Percentiles rank a stretch among this genome's conserved stretches.
Conservation (phyloP, 148 eudicot species). For the Talinum fruticosum region DNA sequence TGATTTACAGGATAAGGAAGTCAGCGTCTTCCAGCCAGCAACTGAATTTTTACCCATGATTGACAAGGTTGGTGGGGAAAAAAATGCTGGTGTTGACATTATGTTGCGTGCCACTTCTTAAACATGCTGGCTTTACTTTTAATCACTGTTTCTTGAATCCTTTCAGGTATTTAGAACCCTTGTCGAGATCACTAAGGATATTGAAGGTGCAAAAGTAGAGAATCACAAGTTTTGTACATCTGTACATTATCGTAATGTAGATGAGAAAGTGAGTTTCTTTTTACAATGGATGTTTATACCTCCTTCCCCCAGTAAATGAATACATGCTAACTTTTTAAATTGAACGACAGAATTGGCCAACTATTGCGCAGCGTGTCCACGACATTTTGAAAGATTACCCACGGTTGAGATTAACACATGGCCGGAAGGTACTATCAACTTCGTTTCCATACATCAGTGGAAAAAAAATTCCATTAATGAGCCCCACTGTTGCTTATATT, state of each 20-base stretch:
- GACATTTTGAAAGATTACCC: slow-evolving; percentile 70
- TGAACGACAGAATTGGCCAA: slow-evolving; percentile 65
- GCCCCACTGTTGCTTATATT: background rate
- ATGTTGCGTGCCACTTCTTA: background rate
- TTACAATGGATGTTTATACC: background rate
- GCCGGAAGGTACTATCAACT: slow-evolving; percentile 64
- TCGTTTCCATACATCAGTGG: background rate
- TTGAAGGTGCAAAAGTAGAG: slow-evolving; percentile 78
- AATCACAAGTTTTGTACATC: slow-evolving; percentile 86
- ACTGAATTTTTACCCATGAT: slow-evolving; percentile 74
- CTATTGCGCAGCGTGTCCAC: slow-evolving; percentile 71
- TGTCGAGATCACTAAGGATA: slow-evolving; percentile 62
- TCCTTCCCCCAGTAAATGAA: background rate
- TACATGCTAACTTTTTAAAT: background rate
- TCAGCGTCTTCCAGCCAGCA: slow-evolving; percentile 82
- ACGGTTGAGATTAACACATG: slow-evolving; percentile 68
- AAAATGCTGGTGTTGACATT: background rate
- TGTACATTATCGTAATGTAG: slow-evolving; percentile 92
- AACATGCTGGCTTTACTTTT: background rate
- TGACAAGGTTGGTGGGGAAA: slow-evolving; percentile 39
- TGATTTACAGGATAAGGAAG: slow-evolving; percentile 57
- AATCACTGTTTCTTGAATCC: background rate
- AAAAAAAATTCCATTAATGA: background rate
- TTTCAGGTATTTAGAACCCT: slow-evolving; percentile 72
- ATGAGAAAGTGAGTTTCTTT: slow-evolving; percentile 57